Conservation (phyloP, 768 basidiomycete genomes). For the Mycena galopus region DNA sequence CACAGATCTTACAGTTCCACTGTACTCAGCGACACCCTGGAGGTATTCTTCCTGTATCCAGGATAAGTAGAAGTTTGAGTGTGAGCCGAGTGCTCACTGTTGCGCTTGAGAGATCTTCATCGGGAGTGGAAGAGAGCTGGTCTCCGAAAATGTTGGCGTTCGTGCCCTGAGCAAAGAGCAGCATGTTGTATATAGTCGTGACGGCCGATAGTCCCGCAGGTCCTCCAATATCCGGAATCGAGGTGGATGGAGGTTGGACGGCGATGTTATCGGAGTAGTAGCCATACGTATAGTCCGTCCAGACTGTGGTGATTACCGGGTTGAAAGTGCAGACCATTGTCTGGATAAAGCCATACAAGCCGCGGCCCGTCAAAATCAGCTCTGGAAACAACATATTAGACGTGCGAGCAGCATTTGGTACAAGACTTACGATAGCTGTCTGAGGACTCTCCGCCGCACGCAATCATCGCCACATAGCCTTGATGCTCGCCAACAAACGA, state of each 20-base stretch:
- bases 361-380: neutral
- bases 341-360: neutral
- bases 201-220: neutral
- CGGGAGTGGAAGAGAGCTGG: neutral
- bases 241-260: neutral
- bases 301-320: neutral
- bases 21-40: neutral
- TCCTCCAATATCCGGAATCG: neutral
- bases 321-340: neutral
- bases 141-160: neutral
- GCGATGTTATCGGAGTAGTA: neutral
- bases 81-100: neutral
- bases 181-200: neutral
- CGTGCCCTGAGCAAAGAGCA: neutral
- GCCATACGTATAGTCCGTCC: neutral
- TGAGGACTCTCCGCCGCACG: neutral
- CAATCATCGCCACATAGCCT: slow-evolving; percentile 1
- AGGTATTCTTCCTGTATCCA: neutral
- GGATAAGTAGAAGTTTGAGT: neutral
- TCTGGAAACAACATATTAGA: neutral
- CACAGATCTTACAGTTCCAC: neutral
- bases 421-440: slow-evolving; percentile 8
- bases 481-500: too few relatives aligned
- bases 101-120: neutral
- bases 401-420: neutral